A percentile compares a stretch with the other conserved stretches of the same genome.
Conservation (phyloP, 2,329 filamentous ascomycete genomes). For the Neospermospora avenae region DNA sequence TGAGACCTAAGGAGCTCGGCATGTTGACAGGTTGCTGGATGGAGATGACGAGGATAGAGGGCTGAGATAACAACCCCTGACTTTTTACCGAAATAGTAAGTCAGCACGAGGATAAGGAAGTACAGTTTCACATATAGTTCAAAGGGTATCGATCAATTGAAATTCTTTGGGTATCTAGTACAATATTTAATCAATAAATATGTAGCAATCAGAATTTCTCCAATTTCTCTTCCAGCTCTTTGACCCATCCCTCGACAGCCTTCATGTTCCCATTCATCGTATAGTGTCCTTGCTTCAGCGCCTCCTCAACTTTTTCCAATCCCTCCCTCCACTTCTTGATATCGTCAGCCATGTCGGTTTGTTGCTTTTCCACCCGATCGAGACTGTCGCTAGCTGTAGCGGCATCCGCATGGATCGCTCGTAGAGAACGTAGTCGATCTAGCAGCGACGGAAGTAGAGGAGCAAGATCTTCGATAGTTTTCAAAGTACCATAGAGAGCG, state of each 20-base stretch:
- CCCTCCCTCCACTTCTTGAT: slow-evolving; percentile 84
- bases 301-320: slow-evolving; percentile 72
- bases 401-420: slow-evolving; percentile 82
- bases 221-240: slow-evolving; percentile 77
- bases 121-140: not conserved
- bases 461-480: slow-evolving; percentile 81
- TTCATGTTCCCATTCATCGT: slow-evolving; percentile 77
- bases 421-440: slow-evolving; percentile 78
- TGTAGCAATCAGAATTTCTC: slow-evolving; percentile 40
- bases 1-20: not conserved
- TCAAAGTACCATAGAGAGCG: slow-evolving; percentile 81
- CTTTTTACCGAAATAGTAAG: slow-evolving; percentile 2
- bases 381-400: slow-evolving; percentile 76
- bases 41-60: slow-evolving; percentile 4
- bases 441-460: slow-evolving; percentile 83
- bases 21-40: not conserved
- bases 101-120: slow-evolving; percentile 7
- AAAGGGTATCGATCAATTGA: not conserved
- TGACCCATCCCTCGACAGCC: slow-evolving; percentile 85
- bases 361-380: slow-evolving; percentile 71
- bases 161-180: slow-evolving; percentile 30
- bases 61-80: slow-evolving; percentile 4
- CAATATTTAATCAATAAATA: slow-evolving; percentile 5
- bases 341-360: slow-evolving; percentile 78
- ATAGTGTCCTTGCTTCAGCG: slow-evolving; percentile 66